Evolutionary conservation across 805 yeast genomes (phyloP).

Genomic region (Cyberlindnera meyerae): DNA sequence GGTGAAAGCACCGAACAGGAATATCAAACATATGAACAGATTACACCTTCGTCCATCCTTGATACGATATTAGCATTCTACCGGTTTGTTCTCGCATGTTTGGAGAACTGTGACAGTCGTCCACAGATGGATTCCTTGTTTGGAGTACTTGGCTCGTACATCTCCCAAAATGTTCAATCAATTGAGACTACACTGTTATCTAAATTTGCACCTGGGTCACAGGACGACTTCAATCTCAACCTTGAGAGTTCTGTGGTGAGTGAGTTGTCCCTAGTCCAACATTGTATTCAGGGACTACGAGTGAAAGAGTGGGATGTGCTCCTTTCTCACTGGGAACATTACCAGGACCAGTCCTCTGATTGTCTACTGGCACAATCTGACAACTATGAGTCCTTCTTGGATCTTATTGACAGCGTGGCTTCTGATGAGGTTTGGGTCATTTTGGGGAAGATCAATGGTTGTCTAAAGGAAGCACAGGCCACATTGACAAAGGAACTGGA

Average conservation of each 20-base stretch:
- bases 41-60: constrained; percentile 20
- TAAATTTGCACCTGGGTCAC: constrained; percentile 7
- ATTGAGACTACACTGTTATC: constrained; percentile 4
- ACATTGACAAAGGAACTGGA: constrained; percentile 12
- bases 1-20: no score
- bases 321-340: constrained; percentile 9
- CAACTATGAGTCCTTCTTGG: constrained; percentile 8
- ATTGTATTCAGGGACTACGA: constrained; percentile 10
- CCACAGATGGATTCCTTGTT: constrained; percentile 13
- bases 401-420: neutral
- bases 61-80: constrained; percentile 14
- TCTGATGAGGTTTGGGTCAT: constrained; percentile 17
- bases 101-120: constrained; percentile 14
- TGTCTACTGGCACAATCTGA: constrained; percentile 20
- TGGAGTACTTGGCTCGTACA: neutral
- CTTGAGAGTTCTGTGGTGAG: constrained; percentile 11
- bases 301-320: constrained; percentile 6
- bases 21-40: constrained; percentile 22
- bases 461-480: constrained; percentile 21
- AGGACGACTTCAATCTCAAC: constrained; percentile 6
- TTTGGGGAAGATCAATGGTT: constrained; percentile 8
- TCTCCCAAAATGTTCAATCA: no score
- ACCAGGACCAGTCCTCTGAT: neutral
- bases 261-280: constrained; percentile 12
- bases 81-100: constrained; percentile 11